Evolutionary conservation across 495 filamentous ascomycete genomes (phyloP).

Genomic region (Penicillium turbatum): DNA sequence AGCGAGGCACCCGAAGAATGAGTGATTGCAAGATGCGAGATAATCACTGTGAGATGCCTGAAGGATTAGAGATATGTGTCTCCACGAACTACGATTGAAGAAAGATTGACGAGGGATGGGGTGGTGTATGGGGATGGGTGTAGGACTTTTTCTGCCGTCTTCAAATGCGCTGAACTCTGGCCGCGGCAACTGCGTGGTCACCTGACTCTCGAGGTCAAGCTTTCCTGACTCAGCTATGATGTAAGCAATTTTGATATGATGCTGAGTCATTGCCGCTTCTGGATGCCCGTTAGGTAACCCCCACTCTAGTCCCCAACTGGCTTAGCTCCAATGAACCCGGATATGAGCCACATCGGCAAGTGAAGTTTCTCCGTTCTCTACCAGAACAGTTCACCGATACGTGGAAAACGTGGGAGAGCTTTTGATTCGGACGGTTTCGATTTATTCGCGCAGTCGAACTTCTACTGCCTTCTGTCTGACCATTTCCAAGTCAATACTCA

Average conservation of each 20-base stretch:
- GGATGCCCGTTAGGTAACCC: constrained; percentile 13
- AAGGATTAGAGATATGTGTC: too few species aligned
- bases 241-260: background rate
- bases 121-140: background rate
- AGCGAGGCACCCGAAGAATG: constrained; percentile 7
- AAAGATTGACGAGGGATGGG: background rate
- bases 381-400: constrained; percentile 33
- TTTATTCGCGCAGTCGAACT: background rate
- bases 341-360: constrained; percentile 18
- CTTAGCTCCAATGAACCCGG: constrained; percentile 14
- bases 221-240: constrained; percentile 2
- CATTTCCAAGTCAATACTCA: background rate
- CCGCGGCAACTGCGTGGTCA: background rate
- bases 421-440: background rate
- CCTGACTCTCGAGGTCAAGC: background rate
- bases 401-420: constrained; percentile 11
- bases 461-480: background rate
- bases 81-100: background rate
- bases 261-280: background rate
- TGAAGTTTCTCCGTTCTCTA: constrained; percentile 26
- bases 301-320: constrained; percentile 26
- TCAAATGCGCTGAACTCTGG: background rate
- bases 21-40: background rate
- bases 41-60: background rate
- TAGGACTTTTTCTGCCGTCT: background rate